Base-by-base conservation (phyloP, 2,329 filamentous ascomycete species). In the Trichoderma polysporum region DNA sequence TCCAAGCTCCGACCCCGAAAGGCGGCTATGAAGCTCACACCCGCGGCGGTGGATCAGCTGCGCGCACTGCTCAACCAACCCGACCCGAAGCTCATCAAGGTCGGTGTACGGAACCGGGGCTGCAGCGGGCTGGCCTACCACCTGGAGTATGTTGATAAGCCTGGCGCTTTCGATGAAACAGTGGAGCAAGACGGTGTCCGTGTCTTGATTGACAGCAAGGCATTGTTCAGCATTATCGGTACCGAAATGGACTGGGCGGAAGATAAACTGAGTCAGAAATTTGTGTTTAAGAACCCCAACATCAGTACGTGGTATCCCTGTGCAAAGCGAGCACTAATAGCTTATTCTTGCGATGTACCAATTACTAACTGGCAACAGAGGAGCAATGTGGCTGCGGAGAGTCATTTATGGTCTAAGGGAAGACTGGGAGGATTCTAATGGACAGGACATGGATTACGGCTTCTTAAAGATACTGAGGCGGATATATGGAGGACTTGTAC, bases 241-340 rank as follows among this genome's bases (percentile, higher is more conserved):
- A 97, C 91, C 76, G 94, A 98, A 81, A 99, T 99, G 95, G 95
- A 99, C 76, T 99, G 94, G 94, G 85, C 94, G 12, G 94, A 98
- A 80, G 95, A 98, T 74, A 97, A 97, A 82, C 81, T 99, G 70
- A 97, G 91, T 77, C 87, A 94, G 79, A 86, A 92, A 71, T 99
- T 99, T 79, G 89, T 97, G 59, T 99, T 99, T 81, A 90, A 88
- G 77, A 99, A 99, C 78, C 95, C 95, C 2, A 99, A 99, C 76
- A 98, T 98, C 77, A 99, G 94, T 97, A 82, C 87, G 94, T 89
- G n/a, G 27, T 60, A 4, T 12, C 3, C n/a, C 9, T 27, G 2
- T n/a, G 5, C 15, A 19, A 35, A 35, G 8, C 8, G 1, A 13
- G 39, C 31, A 19, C 22, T 31, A 2, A 12, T 27, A 9, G 17